phyloP scores from a whole-genome alignment of 192 early-diverging fungal genomes.

The Linderina pennispora region DNA sequence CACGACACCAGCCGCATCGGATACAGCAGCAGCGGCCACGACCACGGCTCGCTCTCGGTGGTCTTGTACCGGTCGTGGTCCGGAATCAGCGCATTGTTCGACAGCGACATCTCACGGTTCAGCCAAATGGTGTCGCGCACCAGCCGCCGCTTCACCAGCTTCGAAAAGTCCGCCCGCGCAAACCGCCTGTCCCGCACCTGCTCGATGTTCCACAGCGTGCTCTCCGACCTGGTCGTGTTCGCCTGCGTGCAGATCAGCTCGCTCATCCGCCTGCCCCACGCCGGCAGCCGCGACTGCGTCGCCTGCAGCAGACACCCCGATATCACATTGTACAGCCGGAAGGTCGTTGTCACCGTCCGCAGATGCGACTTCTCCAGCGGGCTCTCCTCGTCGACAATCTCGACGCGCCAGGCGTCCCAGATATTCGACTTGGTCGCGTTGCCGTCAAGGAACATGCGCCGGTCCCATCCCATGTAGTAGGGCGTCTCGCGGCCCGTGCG shows the following conservation, averaged over 20 bases:
- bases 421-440: constrained; percentile 8
- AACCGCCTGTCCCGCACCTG: constrained; percentile 17
- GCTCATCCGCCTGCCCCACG: constrained; percentile 76
- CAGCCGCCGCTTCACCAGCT: constrained; percentile 6
- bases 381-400: constrained; percentile 35
- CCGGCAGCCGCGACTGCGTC: constrained; percentile 60
- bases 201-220: constrained; percentile 45
- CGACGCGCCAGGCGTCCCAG: constrained; percentile 52
- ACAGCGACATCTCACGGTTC: constrained; percentile 68
- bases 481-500: constrained; percentile 8
- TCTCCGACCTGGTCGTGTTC: constrained; percentile 26
- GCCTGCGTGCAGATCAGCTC: constrained; percentile 90
- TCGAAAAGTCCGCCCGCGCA: constrained; percentile 6
- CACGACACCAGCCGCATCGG: constrained; percentile 61
- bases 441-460: constrained; percentile 17
- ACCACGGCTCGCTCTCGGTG: constrained; percentile 48
- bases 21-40: constrained; percentile 56
- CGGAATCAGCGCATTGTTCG: constrained; percentile 60
- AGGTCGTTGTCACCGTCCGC: constrained; percentile 46
- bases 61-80: constrained; percentile 61
- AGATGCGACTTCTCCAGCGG: constrained; percentile 39
- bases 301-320: constrained; percentile 76
- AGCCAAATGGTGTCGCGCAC: constrained; percentile 46
- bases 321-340: constrained; percentile 60
- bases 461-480: constrained; percentile 6